phyloP scores from a whole-genome alignment of 108 stramenopile species.

The Bacterosira constricta region DNA sequence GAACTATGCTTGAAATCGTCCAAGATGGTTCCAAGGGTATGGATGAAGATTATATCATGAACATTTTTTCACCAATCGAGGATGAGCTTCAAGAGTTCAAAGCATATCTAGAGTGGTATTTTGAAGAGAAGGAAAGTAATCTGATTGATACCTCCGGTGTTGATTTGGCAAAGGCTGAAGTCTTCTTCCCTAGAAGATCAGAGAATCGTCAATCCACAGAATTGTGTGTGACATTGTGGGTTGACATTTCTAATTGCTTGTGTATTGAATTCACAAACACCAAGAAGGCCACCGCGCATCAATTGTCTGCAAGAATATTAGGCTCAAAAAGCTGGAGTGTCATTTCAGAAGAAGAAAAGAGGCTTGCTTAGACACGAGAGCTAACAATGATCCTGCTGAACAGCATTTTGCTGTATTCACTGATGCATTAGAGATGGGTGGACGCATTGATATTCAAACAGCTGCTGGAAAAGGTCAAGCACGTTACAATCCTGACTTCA shows the following conservation, averaged over 20 bases:
- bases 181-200: neutral
- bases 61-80: neutral
- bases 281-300: neutral
- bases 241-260: neutral
- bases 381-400: neutral
- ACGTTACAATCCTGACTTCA: neutral
- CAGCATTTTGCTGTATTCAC: neutral
- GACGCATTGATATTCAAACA: neutral
- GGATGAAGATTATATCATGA: constrained; percentile 1
- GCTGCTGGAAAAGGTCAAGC: constrained; percentile 12
- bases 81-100: constrained; percentile 6
- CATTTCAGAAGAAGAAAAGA: no score
- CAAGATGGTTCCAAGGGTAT: neutral
- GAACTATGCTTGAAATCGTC: constrained; percentile 7
- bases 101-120: neutral
- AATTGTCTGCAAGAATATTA: neutral
- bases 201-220: neutral
- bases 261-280: neutral
- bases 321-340: neutral
- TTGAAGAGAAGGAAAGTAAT: constrained; percentile 11
- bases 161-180: neutral
- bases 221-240: neutral
- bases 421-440: neutral
- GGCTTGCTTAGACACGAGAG: neutral
- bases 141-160: neutral